Base-by-base conservation (phyloP, 345 rosid species). In the Microthlaspi erraticum region DNA sequence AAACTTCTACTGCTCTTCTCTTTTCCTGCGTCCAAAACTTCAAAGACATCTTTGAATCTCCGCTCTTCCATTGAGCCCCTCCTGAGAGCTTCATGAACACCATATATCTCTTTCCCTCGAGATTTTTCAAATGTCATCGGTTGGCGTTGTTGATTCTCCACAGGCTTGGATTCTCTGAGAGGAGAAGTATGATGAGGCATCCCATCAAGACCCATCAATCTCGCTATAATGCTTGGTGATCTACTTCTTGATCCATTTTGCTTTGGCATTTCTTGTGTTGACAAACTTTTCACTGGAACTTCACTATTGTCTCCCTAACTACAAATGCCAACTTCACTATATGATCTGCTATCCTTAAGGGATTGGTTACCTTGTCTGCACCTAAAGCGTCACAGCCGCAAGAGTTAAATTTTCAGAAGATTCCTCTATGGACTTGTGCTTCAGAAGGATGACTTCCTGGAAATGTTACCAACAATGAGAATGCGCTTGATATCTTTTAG, bases 11-110 rank as follows among this genome's bases (percentile, higher is more conserved):
- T 56, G 58, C 51, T 75, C 72, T 77, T 82, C 77, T 60, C 73
- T 78, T 73, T 83, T 6, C 81, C 59, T 46, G 78, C 57, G 23
- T 89, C 94, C 18, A 75, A 68, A 71, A 92, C 95, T 82, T 92
- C 98, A 73, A 77, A 89, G 34, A 92, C 98, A 78, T 92, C 98
- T 73, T 89, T 89, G 75, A 89, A 92, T 63, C 88, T 96, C 50
- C 83, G 83, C 56, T 89, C 89, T 26, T 84, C 89, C 79, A 72
- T 83, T 5, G 85, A 88, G 68, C 80, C 81, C 61, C 77, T 86
- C 77, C 87, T 83, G 13, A 83, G 81, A 29, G 94, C 84, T 29
- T 72, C 66, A 7, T 78, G 78, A 51, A 80, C 72, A 57, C 63
- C 73, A 64, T 76, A 78, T 2, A 78, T 33, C 12, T 63, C 14